A percentile compares a stretch with the other conserved stretches of the same genome.
Evolutionary conservation across 345 rosid genomes (phyloP).

Genomic region (Nephelium lappaceum): DNA sequence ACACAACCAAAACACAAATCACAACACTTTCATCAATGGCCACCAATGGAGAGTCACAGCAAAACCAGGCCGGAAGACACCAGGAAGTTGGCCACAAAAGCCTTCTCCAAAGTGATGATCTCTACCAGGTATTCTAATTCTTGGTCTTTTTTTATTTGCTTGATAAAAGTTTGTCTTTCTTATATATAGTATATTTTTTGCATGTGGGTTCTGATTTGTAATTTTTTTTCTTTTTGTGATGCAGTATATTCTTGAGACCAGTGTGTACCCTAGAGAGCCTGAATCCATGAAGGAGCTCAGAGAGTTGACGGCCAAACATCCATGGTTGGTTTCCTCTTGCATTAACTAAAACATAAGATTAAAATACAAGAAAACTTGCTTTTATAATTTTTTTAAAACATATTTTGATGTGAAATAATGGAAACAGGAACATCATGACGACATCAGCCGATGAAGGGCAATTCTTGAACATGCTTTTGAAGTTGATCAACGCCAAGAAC

Average conservation of each 20-base stretch:
- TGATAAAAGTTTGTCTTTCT: too few relatives aligned
- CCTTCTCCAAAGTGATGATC: constrained; percentile 89
- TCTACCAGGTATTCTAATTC: constrained; percentile 66
- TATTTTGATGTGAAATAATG: neutral
- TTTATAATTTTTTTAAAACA: neutral
- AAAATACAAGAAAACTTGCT: too few relatives aligned
- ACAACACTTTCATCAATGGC: constrained; percentile 43
- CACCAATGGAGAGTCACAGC: constrained; percentile 52
- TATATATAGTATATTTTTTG: too few relatives aligned
- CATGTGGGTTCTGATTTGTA: neutral
- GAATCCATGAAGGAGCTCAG: constrained; percentile 96
- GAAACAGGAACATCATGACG: constrained; percentile 91
- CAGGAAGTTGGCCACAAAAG: constrained; percentile 98
- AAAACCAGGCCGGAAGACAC: constrained; percentile 60
- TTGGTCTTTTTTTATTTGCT: neutral
- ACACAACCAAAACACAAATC: neutral
- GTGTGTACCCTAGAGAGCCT: constrained; percentile 96
- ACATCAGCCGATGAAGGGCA: constrained; percentile 99
- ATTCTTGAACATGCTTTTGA: constrained; percentile 86
- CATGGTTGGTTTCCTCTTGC: constrained; percentile 56
- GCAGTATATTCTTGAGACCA: constrained; percentile 94
- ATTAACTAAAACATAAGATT: too few relatives aligned
- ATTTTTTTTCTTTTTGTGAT: neutral
- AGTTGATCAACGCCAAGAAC: constrained; percentile 97
- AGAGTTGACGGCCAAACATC: constrained; percentile 92